Percentiles rank a stretch among this genome's conserved stretches.
Evolutionary conservation across 306 rosid species (phyloP).

Genomic region (Fragaria iinumae): DNA sequence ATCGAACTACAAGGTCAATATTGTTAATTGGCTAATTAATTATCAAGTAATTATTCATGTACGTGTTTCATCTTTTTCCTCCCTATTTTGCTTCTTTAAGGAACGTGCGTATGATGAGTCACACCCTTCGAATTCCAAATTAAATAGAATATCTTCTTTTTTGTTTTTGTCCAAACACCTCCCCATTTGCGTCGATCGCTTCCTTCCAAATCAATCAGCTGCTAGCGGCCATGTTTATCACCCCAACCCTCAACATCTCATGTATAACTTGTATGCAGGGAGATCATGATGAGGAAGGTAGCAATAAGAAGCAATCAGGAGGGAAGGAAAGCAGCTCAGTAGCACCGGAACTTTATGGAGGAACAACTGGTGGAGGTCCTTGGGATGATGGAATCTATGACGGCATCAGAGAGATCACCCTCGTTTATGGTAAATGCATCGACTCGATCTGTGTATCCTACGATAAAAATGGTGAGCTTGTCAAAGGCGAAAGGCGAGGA

Average conservation of each 20-base stretch:
- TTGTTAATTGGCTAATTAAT: no score
- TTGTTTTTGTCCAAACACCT: no score
- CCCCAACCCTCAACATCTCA: neutral
- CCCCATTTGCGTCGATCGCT: neutral
- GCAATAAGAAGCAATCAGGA: neutral
- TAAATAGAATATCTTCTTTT: no score
- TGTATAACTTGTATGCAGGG: neutral
- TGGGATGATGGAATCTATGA: slow-evolving; percentile 4
- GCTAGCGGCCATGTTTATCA: neutral
- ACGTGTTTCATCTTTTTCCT: neutral
- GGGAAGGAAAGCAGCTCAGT: neutral
- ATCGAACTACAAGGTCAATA: neutral
- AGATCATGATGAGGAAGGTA: neutral
- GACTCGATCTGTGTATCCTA: neutral
- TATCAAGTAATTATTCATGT: neutral
- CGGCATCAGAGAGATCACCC: neutral
- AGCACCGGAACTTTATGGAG: neutral
- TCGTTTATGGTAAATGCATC: neutral
- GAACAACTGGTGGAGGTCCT: neutral
- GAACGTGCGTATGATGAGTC: neutral
- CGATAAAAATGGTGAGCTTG: neutral
- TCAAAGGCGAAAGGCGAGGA: neutral
- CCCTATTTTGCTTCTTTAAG: no score
- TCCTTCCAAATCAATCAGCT: neutral
- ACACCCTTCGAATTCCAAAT: neutral